Evolutionary conservation across 1,284 basidiomycete species (phyloP).

Genomic region (Melampsora abietis-canadensis): DNA sequence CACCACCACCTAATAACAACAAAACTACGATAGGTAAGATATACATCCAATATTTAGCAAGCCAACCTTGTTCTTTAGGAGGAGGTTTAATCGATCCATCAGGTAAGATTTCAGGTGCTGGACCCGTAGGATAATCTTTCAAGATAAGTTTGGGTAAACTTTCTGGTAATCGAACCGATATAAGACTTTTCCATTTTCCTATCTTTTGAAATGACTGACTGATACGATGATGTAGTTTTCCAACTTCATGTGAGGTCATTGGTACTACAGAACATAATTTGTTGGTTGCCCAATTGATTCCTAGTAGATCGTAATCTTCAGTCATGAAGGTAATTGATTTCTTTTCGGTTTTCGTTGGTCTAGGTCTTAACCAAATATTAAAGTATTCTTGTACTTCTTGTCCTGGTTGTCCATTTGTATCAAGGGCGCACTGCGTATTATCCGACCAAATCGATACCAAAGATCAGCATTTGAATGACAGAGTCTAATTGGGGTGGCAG

Average conservation of each 20-base stretch:
- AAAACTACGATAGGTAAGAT: conserved; percentile 62
- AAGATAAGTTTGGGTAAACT: conserved; percentile 16
- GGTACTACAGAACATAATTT: neutral
- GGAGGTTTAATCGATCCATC: conserved; percentile 26
- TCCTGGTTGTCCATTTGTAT: neutral
- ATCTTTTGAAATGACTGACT: neutral
- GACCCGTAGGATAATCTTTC: neutral
- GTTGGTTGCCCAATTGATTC: conserved; percentile 30
- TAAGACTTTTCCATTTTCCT: neutral
- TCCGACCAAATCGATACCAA: neutral
- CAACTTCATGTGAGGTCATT: neutral
- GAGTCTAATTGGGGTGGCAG: neutral
- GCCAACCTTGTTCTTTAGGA: conserved; percentile 22
- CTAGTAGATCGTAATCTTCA: conserved; percentile 20
- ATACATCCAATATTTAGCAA: conserved; percentile 77
- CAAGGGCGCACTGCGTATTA: conserved; percentile 18
- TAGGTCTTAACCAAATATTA: conserved; percentile 28
- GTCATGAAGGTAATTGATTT: neutral
- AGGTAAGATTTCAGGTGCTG: conserved; percentile 18
- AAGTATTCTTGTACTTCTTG: conserved; percentile 11
- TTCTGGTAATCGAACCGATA: conserved; percentile 17
- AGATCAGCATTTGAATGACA: neutral
- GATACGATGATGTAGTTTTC: neutral
- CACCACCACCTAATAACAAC: conserved; percentile 46
- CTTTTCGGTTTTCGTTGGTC: neutral